These are phyloP conservation scores for Rhynchospora pubera DNA, from an alignment of 176 grass and related monocot genomes.

Conservation along the genomic window DNA sequence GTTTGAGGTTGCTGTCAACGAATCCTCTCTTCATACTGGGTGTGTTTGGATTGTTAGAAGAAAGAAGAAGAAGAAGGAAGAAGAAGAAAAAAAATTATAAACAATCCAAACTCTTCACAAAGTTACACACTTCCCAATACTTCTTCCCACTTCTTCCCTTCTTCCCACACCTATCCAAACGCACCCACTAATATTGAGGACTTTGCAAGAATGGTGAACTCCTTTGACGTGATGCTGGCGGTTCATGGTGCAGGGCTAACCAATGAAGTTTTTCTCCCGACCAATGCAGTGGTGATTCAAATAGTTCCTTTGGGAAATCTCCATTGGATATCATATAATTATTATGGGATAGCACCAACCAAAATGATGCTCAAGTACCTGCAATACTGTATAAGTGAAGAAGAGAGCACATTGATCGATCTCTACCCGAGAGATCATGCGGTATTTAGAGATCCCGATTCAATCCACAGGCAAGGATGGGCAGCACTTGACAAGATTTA, in stretches of 20 bases:
- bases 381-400: conserved; percentile 56
- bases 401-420: conserved; percentile 57
- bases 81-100: too few relatives aligned
- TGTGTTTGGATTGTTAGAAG: too few relatives aligned
- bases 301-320: conserved; percentile 55
- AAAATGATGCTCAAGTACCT: conserved; percentile 53
- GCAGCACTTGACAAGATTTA: conserved; percentile 33
- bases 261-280: conserved; percentile 66
- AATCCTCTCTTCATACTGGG: conserved; percentile 50
- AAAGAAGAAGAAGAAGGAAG: too few relatives aligned
- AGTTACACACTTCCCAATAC: too few relatives aligned
- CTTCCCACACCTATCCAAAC: too few relatives aligned
- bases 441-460: conserved; percentile 44
- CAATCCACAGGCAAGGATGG: conserved; percentile 50
- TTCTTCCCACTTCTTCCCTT: too few relatives aligned
- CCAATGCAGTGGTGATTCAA: conserved; percentile 53
- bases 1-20: conserved; percentile 57
- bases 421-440: conserved; percentile 47
- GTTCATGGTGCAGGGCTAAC: conserved; percentile 64
- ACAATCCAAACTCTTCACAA: too few relatives aligned
- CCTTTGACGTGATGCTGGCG: conserved; percentile 61
- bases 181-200: conserved; percentile 36
- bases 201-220: conserved; percentile 55
- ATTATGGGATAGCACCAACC: conserved; percentile 38
- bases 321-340: conserved; percentile 30